These are phyloP conservation scores for Macrolepiota fuliginosa DNA, from an alignment of 768 basidiomycete species.

Conservation along the genomic window DNA sequence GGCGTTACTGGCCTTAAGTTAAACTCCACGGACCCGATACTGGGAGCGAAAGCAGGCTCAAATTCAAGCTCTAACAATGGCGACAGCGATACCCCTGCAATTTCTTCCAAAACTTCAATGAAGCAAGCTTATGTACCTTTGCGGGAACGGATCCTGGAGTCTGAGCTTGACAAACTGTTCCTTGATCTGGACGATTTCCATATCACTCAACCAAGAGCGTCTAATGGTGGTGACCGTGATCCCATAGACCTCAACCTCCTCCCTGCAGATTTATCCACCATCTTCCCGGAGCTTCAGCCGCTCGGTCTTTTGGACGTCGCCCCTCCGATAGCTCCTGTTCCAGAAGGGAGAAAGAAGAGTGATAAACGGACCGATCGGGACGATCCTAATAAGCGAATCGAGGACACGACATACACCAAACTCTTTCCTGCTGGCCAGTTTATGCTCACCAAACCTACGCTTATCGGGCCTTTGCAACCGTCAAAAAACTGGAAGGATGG, in stretches of 20 bases:
- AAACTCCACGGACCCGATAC: conserved; percentile 54
- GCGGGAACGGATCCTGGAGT: conserved; percentile 61
- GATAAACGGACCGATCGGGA: conserved; percentile 64
- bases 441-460: conserved; percentile 79
- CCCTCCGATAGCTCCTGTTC: conserved; percentile 24
- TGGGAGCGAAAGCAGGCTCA: conserved; percentile 41
- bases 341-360: conserved; percentile 45
- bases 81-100: conserved; percentile 29
- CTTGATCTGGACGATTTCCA: conserved; percentile 43
- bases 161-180: conserved; percentile 52
- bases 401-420: conserved; percentile 77
- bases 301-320: conserved; percentile 53
- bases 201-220: conserved; percentile 17
- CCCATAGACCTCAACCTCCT: conserved; percentile 24
- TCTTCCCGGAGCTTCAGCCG: conserved; percentile 85
- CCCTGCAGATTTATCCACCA: conserved; percentile 52
- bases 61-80: conserved; percentile 31
- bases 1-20: conserved; percentile 44
- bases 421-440: conserved; percentile 73
- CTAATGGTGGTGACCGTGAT: conserved; percentile 19
- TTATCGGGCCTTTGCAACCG: conserved; percentile 83
- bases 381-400: conserved; percentile 71
- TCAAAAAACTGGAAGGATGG: conserved; percentile 69
- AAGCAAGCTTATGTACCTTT: conserved; percentile 51
- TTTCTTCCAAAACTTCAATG: conserved; percentile 40